Evolutionary conservation across 352 stramenopile genomes (phyloP).

Genomic region (Globisporangium takayamanum): DNA sequence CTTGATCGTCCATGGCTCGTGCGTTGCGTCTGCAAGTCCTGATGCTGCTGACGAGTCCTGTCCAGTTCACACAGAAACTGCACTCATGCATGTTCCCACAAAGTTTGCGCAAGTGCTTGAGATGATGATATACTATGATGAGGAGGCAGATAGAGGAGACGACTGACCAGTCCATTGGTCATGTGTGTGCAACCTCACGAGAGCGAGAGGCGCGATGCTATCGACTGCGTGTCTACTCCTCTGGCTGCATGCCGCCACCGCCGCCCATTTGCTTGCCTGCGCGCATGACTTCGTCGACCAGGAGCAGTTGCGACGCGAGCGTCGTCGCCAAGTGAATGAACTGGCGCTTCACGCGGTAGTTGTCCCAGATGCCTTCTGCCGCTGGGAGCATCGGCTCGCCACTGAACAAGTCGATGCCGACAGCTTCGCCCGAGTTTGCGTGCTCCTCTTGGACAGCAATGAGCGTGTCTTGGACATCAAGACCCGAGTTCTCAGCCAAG

Average conservation of each 20-base stretch:
- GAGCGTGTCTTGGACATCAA: constrained; percentile 93
- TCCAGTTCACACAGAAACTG: not conserved
- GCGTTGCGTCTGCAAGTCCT: not conserved
- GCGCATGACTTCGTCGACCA: constrained; percentile 99
- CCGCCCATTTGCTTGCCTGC: constrained; percentile 96
- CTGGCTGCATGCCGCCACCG: constrained; percentile 41
- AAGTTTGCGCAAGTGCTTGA: too few species aligned
- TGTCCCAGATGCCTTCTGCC: constrained; percentile 97
- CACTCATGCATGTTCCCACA: too few species aligned
- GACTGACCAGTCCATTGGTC: not conserved
- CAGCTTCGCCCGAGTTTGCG: constrained; percentile 80
- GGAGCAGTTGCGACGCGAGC: constrained; percentile 96
- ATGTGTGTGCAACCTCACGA: not conserved
- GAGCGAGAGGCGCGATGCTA: not conserved
- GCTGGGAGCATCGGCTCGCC: constrained; percentile 96
- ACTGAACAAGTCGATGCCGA: constrained; percentile 95
- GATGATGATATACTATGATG: too few species aligned
- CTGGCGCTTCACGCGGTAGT: constrained; percentile 98
- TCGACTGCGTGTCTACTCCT: constrained; percentile 41
- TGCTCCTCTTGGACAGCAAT: constrained; percentile 96
- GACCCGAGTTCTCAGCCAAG: constrained; percentile 87
- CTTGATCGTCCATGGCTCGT: not conserved
- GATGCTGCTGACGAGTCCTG: too few species aligned
- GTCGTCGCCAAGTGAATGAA: constrained; percentile 98
- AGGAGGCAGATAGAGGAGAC: not conserved